Percentiles rank a stretch among this genome's conserved stretches.
phyloP scores from a whole-genome alignment of 305 asterid genomes.

The Solanum hybrid region DNA sequence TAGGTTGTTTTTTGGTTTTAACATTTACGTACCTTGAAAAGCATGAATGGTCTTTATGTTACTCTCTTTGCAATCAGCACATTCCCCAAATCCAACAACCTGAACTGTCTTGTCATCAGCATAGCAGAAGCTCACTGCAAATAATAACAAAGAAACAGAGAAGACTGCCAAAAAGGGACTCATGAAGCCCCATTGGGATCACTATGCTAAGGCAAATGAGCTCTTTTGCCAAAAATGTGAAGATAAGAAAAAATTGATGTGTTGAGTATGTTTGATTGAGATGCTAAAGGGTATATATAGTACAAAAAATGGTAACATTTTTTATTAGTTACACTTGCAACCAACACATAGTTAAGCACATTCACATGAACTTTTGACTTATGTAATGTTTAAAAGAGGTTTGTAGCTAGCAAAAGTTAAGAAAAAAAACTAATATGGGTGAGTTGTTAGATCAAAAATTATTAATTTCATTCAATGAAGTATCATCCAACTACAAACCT shows the following conservation, averaged over 20 bases:
- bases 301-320: not conserved
- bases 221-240: not conserved
- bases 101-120: constrained; percentile 39
- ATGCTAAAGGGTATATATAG: constrained; percentile 5
- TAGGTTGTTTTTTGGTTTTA: not conserved
- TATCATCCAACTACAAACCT: constrained; percentile 36
- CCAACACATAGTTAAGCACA: constrained; percentile 39
- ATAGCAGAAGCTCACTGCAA: constrained; percentile 31
- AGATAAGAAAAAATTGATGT: not conserved
- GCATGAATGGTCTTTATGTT: constrained; percentile 25
- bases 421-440: not conserved
- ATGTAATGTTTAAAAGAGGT: not conserved
- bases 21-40: constrained; percentile 16
- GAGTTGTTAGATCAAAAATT: constrained; percentile 19
- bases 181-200: constrained; percentile 33
- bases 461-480: constrained; percentile 53
- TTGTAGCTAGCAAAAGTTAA: not conserved
- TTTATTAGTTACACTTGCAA: not conserved
- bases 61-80: constrained; percentile 32
- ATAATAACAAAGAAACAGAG: constrained; percentile 16
- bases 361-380: constrained; percentile 51
- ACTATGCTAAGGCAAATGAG: not conserved
- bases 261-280: not conserved
- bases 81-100: constrained; percentile 52
- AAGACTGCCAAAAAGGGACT: constrained; percentile 29